Conservation (phyloP, 1,284 basidiomycete genomes). For the Heterobasidion irregulare region DNA sequence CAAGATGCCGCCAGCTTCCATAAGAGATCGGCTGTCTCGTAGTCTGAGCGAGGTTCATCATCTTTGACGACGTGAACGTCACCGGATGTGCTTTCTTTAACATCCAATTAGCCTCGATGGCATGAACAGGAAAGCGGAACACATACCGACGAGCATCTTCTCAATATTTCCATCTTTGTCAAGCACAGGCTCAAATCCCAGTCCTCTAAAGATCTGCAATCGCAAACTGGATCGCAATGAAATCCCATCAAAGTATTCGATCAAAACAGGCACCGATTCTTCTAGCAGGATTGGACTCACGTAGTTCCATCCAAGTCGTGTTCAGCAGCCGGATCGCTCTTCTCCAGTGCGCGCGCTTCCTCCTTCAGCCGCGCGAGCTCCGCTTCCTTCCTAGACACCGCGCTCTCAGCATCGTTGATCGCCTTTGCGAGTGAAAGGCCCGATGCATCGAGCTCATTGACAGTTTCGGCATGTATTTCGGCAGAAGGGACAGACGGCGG, state of each 20-base stretch:
- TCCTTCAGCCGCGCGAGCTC: constrained; percentile 61
- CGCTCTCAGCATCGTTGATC: constrained; percentile 63
- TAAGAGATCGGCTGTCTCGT: constrained; percentile 30
- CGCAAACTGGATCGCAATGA: constrained; percentile 39
- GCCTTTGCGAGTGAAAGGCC: constrained; percentile 64
- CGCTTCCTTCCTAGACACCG: constrained; percentile 57
- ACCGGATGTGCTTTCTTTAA: constrained; percentile 29
- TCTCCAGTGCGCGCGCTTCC: constrained; percentile 48
- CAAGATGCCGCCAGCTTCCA: constrained; percentile 54
- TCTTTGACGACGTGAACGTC: constrained; percentile 42
- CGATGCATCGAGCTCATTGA: constrained; percentile 58
- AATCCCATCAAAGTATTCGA: background rate
- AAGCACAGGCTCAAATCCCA: constrained; percentile 61
- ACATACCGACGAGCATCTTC: constrained; percentile 66
- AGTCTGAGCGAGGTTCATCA: constrained; percentile 20
- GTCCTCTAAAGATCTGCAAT: constrained; percentile 54
- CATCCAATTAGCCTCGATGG: constrained; percentile 14
- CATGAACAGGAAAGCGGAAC: background rate
- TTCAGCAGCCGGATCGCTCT: constrained; percentile 61
- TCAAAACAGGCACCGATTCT: background rate
- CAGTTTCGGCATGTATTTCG: constrained; percentile 45
- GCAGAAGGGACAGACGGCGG: constrained; percentile 61
- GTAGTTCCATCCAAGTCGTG: constrained; percentile 62
- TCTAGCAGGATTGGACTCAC: constrained; percentile 34
- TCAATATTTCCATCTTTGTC: constrained; percentile 38